Evolutionary conservation across 495 filamentous ascomycete genomes (phyloP).

Genomic region (Penicillium fimorum): DNA sequence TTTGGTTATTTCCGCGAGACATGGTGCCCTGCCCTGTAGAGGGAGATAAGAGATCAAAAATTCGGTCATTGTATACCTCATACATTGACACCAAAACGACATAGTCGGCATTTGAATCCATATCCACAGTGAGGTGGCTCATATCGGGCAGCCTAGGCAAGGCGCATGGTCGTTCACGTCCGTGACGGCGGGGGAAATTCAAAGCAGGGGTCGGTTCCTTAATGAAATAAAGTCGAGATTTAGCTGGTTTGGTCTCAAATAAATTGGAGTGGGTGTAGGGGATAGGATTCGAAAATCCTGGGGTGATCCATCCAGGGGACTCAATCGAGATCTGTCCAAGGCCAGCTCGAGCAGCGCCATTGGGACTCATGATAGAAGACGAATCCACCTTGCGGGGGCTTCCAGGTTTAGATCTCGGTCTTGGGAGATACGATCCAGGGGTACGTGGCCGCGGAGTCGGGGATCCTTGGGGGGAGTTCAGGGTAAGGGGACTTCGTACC

Average conservation of each 20-base stretch:
- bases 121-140: conserved; percentile 61
- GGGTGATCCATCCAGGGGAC: conserved; percentile 13
- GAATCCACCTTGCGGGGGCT: conserved; percentile 20
- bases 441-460: conserved; percentile 23
- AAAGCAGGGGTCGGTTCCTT: conserved; percentile 54
- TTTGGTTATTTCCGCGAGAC: conserved; percentile 48
- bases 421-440: conserved; percentile 29
- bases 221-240: conserved; percentile 33
- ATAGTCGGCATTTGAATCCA: conserved; percentile 76
- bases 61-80: conserved; percentile 98
- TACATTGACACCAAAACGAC: conserved; percentile 94
- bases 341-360: conserved; percentile 11
- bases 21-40: conserved; percentile 40
- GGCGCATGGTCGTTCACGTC: conserved; percentile 59
- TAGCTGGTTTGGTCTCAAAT: conserved; percentile 31
- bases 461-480: conserved; percentile 24
- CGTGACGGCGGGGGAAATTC: conserved; percentile 54
- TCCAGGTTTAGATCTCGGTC: conserved; percentile 22
- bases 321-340: conserved; percentile 14
- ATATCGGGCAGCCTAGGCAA: conserved; percentile 75
- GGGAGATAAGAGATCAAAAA: conserved; percentile 83
- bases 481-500: conserved; percentile 40
- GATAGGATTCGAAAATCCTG: conserved; percentile 15
- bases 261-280: conserved; percentile 23
- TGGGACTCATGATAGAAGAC: conserved; percentile 3